Conservation (phyloP, 2,329 filamentous ascomycete species). For the Fusarium poae region DNA sequence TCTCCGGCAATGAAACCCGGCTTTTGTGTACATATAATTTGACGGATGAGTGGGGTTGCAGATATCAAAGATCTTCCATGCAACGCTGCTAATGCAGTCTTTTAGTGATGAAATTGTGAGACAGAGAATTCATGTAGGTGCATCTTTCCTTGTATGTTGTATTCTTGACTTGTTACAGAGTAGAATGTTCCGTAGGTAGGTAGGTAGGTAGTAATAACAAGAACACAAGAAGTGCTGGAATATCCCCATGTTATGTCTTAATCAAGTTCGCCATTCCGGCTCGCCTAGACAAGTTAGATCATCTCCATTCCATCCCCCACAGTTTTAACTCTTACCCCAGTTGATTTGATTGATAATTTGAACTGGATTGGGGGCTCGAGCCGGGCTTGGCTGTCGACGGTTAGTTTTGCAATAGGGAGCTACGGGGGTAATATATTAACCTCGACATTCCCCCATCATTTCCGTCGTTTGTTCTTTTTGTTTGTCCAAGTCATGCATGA, state of each 20-base stretch:
- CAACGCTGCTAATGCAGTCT: constrained; percentile 1
- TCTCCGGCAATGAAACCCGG: constrained; percentile 29
- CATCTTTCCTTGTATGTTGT: neutral
- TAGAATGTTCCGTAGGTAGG: neutral
- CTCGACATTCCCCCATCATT: constrained; percentile 25
- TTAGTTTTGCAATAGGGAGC: constrained; percentile 7
- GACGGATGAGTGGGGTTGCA: constrained; percentile 6
- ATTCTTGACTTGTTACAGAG: neutral
- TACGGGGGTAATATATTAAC: constrained; percentile 31
- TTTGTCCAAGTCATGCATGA: constrained; percentile 2
- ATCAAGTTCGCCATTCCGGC: constrained; percentile 28
- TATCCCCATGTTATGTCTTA: neutral
- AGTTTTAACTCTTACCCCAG: constrained; percentile 20
- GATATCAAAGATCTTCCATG: constrained; percentile 17
- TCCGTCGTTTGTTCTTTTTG: neutral
- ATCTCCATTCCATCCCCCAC: constrained; percentile 34
- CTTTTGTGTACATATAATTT: constrained; percentile 16
- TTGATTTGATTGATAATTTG: constrained; percentile 28
- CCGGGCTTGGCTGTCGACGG: constrained; percentile 23
- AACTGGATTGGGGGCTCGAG: constrained; percentile 27
- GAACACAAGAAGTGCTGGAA: neutral
- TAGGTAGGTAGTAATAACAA: neutral
- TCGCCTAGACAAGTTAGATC: constrained; percentile 5
- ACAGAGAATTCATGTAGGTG: too few species aligned
- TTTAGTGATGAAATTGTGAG: neutral